These are phyloP conservation scores for Platanthera zijinensis DNA, from an alignment of 106 monocot genomes.

Conservation along the genomic window DNA sequence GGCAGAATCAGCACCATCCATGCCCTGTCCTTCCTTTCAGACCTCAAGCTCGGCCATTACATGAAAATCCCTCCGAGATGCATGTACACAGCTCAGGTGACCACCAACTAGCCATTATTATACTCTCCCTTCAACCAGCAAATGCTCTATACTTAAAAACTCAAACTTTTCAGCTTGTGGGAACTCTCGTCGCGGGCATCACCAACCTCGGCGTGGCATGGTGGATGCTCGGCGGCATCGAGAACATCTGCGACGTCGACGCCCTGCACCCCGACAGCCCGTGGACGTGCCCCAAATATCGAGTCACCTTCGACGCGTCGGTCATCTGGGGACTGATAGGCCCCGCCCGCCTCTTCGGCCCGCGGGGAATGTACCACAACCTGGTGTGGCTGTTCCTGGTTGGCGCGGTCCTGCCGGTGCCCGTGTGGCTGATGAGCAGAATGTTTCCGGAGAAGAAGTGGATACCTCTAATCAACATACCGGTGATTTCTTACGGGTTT, in stretches of 20 bases:
- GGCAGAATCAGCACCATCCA: constrained; percentile 84
- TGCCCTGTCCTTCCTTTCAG: constrained; percentile 74
- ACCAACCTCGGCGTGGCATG: constrained; percentile 78
- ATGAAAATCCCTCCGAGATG: constrained; percentile 90
- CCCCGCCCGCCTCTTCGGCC: constrained; percentile 64
- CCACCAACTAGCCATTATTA: neutral
- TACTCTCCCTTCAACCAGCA: neutral
- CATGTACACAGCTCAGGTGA: constrained; percentile 94
- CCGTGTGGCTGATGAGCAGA: constrained; percentile 62
- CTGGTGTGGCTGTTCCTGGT: constrained; percentile 76
- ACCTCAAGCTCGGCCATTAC: constrained; percentile 92
- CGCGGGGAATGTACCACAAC: constrained; percentile 57
- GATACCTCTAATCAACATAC: constrained; percentile 79
- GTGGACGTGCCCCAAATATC: constrained; percentile 89
- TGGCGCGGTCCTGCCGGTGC: constrained; percentile 68
- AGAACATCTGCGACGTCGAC: constrained; percentile 67
- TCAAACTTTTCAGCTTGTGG: constrained; percentile 45
- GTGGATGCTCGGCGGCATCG: constrained; percentile 82
- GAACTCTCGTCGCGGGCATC: constrained; percentile 59
- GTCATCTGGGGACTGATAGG: constrained; percentile 89
- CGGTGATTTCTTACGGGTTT: constrained; percentile 81
- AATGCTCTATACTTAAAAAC: neutral
- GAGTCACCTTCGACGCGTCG: constrained; percentile 77
- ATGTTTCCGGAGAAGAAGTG: constrained; percentile 78
- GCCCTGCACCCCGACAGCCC: constrained; percentile 64